Percentiles rank a stretch among this genome's conserved stretches.
These are phyloP conservation scores for Maudiozyma barnettii DNA, from an alignment of 805 yeast species.

Conservation along the genomic window DNA sequence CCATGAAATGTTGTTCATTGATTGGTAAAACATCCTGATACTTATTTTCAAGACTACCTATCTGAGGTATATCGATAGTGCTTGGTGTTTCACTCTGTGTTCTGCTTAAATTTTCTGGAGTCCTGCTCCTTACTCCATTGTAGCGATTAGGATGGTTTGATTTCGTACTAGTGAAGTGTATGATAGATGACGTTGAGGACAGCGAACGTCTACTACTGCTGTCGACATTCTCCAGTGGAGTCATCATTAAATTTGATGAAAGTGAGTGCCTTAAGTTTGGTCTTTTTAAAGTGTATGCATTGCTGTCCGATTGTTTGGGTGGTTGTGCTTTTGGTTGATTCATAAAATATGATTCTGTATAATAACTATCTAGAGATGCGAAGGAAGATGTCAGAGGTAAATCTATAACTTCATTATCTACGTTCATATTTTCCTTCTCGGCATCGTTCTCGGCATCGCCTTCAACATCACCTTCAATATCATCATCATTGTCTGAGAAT, in stretches of 20 bases:
- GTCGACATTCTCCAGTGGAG: background rate
- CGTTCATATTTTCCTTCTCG: background rate
- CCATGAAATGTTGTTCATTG: background rate
- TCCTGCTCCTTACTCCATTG: background rate
- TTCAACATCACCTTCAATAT: background rate
- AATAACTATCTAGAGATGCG: slow-evolving; percentile 60
- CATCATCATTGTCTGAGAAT: background rate
- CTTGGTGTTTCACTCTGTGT: background rate
- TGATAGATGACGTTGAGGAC: background rate
- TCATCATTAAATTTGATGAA: slow-evolving; percentile 2
- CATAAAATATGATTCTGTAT: slow-evolving; percentile 43
- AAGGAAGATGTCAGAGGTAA: slow-evolving; percentile 64
- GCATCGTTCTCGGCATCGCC: background rate
- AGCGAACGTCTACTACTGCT: background rate
- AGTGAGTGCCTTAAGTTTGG: background rate
- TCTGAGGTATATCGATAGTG: background rate
- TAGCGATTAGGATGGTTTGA: background rate
- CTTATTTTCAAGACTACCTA: background rate
- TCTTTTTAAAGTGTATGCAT: background rate
- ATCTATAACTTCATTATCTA: slow-evolving; percentile 33
- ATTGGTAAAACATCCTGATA: background rate
- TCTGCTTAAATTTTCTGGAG: background rate
- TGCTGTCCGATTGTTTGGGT: slow-evolving; percentile 1
- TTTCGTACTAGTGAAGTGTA: background rate
- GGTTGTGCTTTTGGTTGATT: slow-evolving; percentile 11